A percentile compares a stretch with the other conserved stretches of the same genome.
phyloP scores from a whole-genome alignment of 306 rosid genomes.

The Crotalaria pallida region DNA sequence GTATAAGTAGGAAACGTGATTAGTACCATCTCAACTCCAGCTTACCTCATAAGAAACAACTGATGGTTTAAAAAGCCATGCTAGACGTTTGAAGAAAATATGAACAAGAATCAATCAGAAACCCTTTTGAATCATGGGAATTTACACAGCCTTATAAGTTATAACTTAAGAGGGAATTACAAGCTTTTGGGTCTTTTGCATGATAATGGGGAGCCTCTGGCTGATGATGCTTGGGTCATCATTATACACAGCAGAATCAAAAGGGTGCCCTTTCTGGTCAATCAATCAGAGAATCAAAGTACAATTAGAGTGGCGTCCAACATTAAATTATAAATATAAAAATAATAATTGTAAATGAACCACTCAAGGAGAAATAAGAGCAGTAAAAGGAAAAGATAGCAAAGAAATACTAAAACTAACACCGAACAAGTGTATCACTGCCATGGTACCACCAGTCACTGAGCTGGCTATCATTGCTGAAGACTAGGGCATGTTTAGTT shows the following conservation, averaged over 20 bases:
- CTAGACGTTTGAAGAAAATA: slow-evolving; percentile 21
- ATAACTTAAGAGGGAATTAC: slow-evolving; percentile 47
- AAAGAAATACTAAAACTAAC: background rate
- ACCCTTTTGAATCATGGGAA: slow-evolving; percentile 22
- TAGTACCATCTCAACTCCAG: slow-evolving; percentile 9
- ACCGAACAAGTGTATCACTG: background rate
- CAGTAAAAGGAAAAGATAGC: background rate
- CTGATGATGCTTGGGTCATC: slow-evolving; percentile 86
- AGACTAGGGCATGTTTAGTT: too few species aligned
- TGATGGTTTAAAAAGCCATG: slow-evolving; percentile 15
- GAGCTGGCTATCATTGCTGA: background rate
- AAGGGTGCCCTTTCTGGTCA: slow-evolving; percentile 73
- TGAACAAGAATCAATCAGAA: slow-evolving; percentile 19
- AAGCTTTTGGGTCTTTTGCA: slow-evolving; percentile 66
- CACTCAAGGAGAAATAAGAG: background rate
- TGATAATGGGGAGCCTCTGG: slow-evolving; percentile 67
- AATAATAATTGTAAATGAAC: background rate
- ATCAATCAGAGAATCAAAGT: slow-evolving; percentile 12
- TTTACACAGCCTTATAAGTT: slow-evolving; percentile 50
- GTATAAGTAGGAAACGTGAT: slow-evolving; percentile 1
- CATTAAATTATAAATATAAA: background rate
- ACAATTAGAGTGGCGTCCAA: slow-evolving; percentile 14
- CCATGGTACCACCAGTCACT: background rate
- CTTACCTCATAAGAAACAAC: slow-evolving; percentile 5
- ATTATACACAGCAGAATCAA: slow-evolving; percentile 68